These are phyloP conservation scores for Candida labiduridarum DNA, from an alignment of 1,139 yeast species.

Conservation along the genomic window DNA sequence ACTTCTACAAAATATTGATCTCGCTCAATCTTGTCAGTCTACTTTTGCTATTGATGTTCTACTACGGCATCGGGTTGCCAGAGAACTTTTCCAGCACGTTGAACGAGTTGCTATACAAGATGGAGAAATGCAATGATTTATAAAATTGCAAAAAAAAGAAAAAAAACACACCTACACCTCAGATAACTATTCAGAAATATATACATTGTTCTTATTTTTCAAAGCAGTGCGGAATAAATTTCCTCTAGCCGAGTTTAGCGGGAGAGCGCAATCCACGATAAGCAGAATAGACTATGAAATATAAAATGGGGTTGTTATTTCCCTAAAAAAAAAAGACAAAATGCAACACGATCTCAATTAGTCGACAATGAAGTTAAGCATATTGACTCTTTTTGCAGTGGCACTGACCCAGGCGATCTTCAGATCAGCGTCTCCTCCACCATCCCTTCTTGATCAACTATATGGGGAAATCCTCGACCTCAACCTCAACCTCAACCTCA, in stretches of 20 bases:
- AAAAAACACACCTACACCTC: no score
- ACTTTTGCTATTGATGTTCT: background rate
- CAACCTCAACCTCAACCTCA: no score
- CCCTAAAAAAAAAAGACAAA: background rate
- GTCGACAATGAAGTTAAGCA: background rate
- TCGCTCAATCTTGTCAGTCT: background rate
- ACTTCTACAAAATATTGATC: background rate
- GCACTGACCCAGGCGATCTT: background rate
- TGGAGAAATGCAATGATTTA: constrained; percentile 5
- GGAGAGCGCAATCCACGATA: no score
- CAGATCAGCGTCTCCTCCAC: background rate
- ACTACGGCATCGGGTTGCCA: background rate
- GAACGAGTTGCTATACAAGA: constrained; percentile 2
- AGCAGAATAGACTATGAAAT: background rate
- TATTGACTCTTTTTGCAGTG: background rate
- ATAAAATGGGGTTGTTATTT: background rate
- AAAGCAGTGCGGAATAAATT: background rate
- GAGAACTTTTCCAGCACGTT: background rate
- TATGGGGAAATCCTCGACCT: constrained; percentile 15
- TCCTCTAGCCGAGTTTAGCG: background rate
- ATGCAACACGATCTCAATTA: background rate
- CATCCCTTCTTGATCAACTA: constrained; percentile 15
- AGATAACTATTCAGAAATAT: background rate
- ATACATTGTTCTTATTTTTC: background rate
- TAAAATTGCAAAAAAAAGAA: background rate